Percentiles rank a stretch among this genome's conserved stretches.
Evolutionary conservation across 306 rosid species (phyloP).

Genomic region (Cicer arietinum): DNA sequence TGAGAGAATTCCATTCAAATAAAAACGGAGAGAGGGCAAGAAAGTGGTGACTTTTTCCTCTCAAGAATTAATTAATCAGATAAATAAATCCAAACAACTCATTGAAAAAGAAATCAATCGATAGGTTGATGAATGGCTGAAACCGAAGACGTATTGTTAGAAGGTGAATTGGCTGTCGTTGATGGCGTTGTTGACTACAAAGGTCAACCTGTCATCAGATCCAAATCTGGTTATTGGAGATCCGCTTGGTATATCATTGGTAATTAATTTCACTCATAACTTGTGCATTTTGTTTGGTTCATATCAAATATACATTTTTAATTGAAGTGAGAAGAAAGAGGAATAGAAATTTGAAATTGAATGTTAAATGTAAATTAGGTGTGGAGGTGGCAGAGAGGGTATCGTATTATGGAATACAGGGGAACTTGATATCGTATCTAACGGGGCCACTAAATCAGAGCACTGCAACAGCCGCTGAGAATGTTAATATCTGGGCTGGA

Average conservation of each 20-base stretch:
- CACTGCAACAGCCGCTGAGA: slow-evolving; percentile 59
- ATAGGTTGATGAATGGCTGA: background rate
- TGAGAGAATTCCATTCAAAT: no score
- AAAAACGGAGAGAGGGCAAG: no score
- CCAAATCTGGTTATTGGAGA: slow-evolving; percentile 56
- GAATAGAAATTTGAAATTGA: background rate
- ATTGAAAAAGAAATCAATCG: background rate
- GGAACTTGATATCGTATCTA: slow-evolving; percentile 58
- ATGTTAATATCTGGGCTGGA: slow-evolving; percentile 62
- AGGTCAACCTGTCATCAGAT: slow-evolving; percentile 44
- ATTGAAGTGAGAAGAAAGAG: no score
- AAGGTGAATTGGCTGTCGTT: background rate
- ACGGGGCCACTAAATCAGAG: slow-evolving; percentile 61
- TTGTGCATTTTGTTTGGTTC: no score
- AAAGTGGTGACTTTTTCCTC: no score
- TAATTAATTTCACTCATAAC: background rate
- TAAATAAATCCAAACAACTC: no score
- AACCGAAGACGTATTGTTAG: background rate
- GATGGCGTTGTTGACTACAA: slow-evolving; percentile 51
- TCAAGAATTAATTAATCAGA: no score
- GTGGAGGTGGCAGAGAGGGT: slow-evolving; percentile 62
- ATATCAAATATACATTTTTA: no score
- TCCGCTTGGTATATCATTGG: slow-evolving; percentile 54
- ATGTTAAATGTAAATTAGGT: slow-evolving; percentile 17
- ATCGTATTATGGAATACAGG: slow-evolving; percentile 54